Conservation (phyloP, 352 stramenopile genomes). For the Pythium periplocum region DNA sequence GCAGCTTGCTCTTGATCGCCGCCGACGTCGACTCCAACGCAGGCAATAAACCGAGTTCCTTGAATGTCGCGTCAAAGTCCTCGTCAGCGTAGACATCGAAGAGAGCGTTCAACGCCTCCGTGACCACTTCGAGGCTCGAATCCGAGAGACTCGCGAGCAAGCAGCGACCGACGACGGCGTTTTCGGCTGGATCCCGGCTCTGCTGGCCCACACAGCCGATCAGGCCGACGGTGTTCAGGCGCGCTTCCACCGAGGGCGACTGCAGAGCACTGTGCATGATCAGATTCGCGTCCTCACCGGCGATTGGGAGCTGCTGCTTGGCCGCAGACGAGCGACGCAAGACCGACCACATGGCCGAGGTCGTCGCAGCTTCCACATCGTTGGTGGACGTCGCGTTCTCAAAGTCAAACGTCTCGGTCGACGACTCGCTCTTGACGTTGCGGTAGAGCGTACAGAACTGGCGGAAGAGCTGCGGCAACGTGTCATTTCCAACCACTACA, state of each 20-base stretch:
- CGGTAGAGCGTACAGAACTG: slow-evolving; percentile 73
- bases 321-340: slow-evolving; percentile 53
- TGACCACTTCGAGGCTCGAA: slow-evolving; percentile 71
- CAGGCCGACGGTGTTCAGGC: slow-evolving; percentile 72
- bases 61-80: slow-evolving; percentile 73
- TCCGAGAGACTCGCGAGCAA: slow-evolving; percentile 57
- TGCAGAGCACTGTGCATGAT: slow-evolving; percentile 64
- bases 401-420: slow-evolving; percentile 27
- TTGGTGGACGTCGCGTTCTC: slow-evolving; percentile 37
- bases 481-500: slow-evolving; percentile 24
- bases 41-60: slow-evolving; percentile 49
- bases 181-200: slow-evolving; percentile 51
- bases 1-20: slow-evolving; percentile 68
- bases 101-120: slow-evolving; percentile 80
- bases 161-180: slow-evolving; percentile 66
- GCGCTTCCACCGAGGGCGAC: slow-evolving; percentile 56
- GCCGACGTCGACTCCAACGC: slow-evolving; percentile 56
- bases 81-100: slow-evolving; percentile 86
- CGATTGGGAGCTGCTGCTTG: slow-evolving; percentile 47
- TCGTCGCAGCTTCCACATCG: slow-evolving; percentile 65
- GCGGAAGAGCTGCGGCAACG: slow-evolving; percentile 67
- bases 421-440: slow-evolving; percentile 46
- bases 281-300: slow-evolving; percentile 54
- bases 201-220: slow-evolving; percentile 75
- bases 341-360: slow-evolving; percentile 65